Evolutionary conservation across 1,284 basidiomycete species (phyloP), one percentile per base, ranked within the genome.

Genomic region (Trametes pubescens): DNA sequence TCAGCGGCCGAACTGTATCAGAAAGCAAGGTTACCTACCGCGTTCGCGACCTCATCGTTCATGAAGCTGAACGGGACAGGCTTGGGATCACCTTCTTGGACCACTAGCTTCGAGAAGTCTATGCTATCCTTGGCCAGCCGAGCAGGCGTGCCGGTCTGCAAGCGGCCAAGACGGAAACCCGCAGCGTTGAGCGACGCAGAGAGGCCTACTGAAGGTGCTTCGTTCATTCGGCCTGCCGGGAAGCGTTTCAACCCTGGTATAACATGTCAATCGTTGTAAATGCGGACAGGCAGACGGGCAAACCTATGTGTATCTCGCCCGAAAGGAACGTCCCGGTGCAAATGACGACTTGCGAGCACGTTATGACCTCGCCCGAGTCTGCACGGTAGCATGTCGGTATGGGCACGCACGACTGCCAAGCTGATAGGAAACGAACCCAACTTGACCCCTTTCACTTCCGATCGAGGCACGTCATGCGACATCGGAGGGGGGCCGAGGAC

Each of bases 131-230:
- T 85, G 51, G 88, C 87, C 8, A 97, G 80, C 8, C 95, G 82
- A 1, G 95, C 93, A 16, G 95, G 95, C 0, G 95, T 97, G 3
- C 95, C 95, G 0, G 95, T 97, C 79, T 96, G 94, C 57, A 96
- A 80, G 10, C 95, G 85, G 1, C 90, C 90, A 2, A 96, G 87
- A 68, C 85, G 83, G 76, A 97, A 95, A 0, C 93, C 93, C 8
- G 93, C 92, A 7, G 81, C 76, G 5, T 82, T 80, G 5, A 97
- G 84, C 3, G 93, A 93, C 1, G 83, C 84, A 6, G 94, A 95
- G 6, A 96, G 82, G 0, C 90, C 91, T 34, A 85, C 76, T 2
- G 92, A 90, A 0, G 93, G 89, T 18, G 86, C 83, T 64, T 95
- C 92, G 56, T 87, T 83, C 68, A 95, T 84, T 40, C 94, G 82